Base-by-base conservation (phyloP, 1,284 basidiomycete species). In the Papiliotrema terrestris region DNA sequence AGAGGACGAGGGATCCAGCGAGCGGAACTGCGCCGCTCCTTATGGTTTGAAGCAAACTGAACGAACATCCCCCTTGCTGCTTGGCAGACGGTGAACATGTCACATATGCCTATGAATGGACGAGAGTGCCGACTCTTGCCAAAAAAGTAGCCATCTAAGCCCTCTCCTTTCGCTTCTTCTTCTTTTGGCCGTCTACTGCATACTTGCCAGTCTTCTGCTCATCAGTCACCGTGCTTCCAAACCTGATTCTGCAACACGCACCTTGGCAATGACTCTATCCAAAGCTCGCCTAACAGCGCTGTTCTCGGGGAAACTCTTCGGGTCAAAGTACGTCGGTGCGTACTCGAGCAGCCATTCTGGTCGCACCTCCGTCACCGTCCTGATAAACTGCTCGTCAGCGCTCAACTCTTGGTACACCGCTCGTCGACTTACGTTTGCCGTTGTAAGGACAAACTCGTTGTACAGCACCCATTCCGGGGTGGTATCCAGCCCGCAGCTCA, bases 371-470 rank as follows among this genome's bases (percentile, higher is more conserved):
- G 92, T 88, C 20, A 95, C 90, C 0, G 90, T 96, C 39, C 95
- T 86, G 67, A 98, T 94, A 68, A 89, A 98, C 56, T 86, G 56
- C 83, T 8, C 25, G 45, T 46, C 49, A 58, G 43, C 46, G 20
- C 20, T 14, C 22, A 37, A 20, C 23, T 14, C 32, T 22, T 9
- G 11, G 41, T 36, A 45, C 3, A 17, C 11, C 4, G 37, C 26
- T 8, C 15, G 8, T 5, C 6, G n/a, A 72, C 74, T 66, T 55
- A 77, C 75, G 68, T 78, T 83, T 73, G 70, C 81, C 9, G 92
- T 92, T 14, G 95, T 98, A 59, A 98, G 79, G 26, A 98, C 92
- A 72, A 98, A 98, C 76, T 96, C 96, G 74, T 98, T 96, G 82
- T 96, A 99, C 41, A 97, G 77, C 15, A 98, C 91, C 91, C 93